These are phyloP conservation scores for Tulasnella sp. DNA, from an alignment of 768 basidiomycete species.

Conservation along the genomic window DNA sequence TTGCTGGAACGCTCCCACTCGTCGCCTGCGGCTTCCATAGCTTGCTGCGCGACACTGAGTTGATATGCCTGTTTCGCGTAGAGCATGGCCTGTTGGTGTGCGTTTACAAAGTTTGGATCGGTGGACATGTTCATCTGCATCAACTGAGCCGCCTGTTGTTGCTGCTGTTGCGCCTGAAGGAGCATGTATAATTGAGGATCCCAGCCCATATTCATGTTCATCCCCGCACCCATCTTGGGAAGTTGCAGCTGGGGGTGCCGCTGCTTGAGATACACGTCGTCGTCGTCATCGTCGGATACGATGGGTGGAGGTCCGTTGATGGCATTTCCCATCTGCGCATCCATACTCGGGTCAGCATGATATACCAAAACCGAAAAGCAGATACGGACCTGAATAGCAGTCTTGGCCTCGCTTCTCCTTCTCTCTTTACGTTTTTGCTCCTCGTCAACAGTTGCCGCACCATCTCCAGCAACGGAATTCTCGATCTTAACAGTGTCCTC, in stretches of 20 bases:
- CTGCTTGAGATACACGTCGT: constrained; percentile 17
- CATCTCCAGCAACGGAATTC: too few species aligned
- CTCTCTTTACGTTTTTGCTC: constrained; percentile 59
- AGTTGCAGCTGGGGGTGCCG: constrained; percentile 28
- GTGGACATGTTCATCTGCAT: constrained; percentile 15
- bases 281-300: constrained; percentile 33
- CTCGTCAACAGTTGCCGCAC: constrained; percentile 21
- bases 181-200: constrained; percentile 13
- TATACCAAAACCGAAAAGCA: constrained; percentile 1
- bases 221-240: constrained; percentile 37
- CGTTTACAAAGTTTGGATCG: constrained; percentile 53
- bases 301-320: constrained; percentile 67
- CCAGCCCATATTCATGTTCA: constrained; percentile 25
- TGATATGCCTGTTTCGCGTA: constrained; percentile 83
- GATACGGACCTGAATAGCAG: constrained; percentile 70
- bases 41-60: constrained; percentile 82
- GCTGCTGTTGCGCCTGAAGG: background rate
- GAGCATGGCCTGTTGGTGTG: constrained; percentile 83
- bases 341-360: background rate
- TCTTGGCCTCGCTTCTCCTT: constrained; percentile 71
- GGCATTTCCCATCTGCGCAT: constrained; percentile 66
- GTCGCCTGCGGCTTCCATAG: constrained; percentile 77
- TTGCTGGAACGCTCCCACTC: constrained; percentile 81
- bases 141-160: constrained; percentile 9
- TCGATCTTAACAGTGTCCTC: background rate